Conservation (phyloP, 176 grass and related monocot genomes). For the Ampelocalamus luodianensis region DNA sequence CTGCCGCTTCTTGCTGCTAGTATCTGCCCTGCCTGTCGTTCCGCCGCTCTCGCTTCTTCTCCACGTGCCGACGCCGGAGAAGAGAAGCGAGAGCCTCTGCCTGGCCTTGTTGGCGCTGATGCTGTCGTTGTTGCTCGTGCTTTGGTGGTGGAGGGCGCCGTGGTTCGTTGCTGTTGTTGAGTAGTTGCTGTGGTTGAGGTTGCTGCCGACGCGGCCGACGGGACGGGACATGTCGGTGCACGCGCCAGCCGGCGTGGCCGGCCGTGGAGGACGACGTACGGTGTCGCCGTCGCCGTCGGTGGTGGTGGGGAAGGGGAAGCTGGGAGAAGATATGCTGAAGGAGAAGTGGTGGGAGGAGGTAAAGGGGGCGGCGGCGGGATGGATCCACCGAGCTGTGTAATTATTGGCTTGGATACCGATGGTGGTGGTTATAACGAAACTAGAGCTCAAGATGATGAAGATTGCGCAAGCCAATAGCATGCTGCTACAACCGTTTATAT, state of each 20-base stretch:
- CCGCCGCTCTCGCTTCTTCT: slow-evolving; percentile 16
- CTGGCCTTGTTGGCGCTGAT: slow-evolving; percentile 10
- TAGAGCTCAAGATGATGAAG: too few relatives aligned
- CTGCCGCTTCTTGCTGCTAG: slow-evolving; percentile 13
- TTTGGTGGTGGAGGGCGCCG: background rate
- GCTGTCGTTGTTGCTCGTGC: background rate
- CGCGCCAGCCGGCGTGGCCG: background rate
- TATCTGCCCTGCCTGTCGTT: background rate
- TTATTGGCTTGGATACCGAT: background rate
- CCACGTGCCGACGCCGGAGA: slow-evolving; percentile 51
- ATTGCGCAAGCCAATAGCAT: too few relatives aligned
- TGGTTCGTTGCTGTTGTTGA: background rate
- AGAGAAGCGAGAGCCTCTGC: slow-evolving; percentile 42
- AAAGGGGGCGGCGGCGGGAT: slow-evolving; percentile 3
- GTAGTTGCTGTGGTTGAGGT: slow-evolving; percentile 43
- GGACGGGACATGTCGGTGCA: slow-evolving; percentile 29
- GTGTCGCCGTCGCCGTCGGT: background rate
- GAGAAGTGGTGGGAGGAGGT: slow-evolving; percentile 38
- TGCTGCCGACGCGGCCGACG: slow-evolving; percentile 45
- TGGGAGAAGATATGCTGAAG: slow-evolving; percentile 43
- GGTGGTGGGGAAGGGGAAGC: background rate
- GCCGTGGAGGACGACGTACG: slow-evolving; percentile 17
- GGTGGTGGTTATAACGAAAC: background rate
- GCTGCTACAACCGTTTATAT: too few relatives aligned
- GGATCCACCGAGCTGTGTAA: slow-evolving; percentile 4